A percentile compares a stretch with the other conserved stretches of the same genome.
Conservation (phyloP, 2,329 filamentous ascomycete genomes). For the Aschersonia sp. region DNA sequence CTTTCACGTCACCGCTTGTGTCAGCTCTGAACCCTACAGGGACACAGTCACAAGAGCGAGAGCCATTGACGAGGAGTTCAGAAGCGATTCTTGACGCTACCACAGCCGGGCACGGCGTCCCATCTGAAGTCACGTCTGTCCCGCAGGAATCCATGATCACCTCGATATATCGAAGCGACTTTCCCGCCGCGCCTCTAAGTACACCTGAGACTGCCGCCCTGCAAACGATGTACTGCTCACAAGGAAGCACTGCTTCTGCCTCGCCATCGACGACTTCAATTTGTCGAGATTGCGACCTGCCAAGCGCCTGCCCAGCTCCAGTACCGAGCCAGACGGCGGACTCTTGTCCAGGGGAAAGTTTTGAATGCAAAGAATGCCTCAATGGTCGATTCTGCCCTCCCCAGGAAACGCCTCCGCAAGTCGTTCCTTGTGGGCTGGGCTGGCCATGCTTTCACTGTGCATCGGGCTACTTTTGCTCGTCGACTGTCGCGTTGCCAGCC, state of each 20-base stretch:
- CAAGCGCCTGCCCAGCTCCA: neutral
- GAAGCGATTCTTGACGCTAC: neutral
- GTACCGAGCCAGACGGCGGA: neutral
- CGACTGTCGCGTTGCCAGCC: neutral
- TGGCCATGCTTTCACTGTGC: slow-evolving; percentile 18
- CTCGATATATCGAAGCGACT: neutral
- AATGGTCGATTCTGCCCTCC: slow-evolving; percentile 18
- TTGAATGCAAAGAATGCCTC: slow-evolving; percentile 14
- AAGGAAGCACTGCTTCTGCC: too few species aligned
- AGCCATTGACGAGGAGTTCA: neutral
- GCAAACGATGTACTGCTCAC: neutral
- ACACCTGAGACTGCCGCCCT: neutral
- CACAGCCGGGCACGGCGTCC: neutral
- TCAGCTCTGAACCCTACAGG: too few species aligned
- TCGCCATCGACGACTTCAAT: neutral
- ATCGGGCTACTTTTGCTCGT: slow-evolving; percentile 14
- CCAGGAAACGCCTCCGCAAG: slow-evolving; percentile 14
- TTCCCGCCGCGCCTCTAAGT: neutral
- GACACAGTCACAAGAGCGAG: neutral
- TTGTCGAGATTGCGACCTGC: neutral
- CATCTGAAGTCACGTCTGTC: neutral
- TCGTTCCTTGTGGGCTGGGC: slow-evolving; percentile 13
- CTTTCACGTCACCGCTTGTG: too few species aligned
- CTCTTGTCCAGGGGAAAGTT: slow-evolving; percentile 13
- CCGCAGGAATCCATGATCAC: neutral